Evolutionary conservation across 1,139 yeast species (phyloP).

Genomic region (Kluyveromyces sp.): DNA sequence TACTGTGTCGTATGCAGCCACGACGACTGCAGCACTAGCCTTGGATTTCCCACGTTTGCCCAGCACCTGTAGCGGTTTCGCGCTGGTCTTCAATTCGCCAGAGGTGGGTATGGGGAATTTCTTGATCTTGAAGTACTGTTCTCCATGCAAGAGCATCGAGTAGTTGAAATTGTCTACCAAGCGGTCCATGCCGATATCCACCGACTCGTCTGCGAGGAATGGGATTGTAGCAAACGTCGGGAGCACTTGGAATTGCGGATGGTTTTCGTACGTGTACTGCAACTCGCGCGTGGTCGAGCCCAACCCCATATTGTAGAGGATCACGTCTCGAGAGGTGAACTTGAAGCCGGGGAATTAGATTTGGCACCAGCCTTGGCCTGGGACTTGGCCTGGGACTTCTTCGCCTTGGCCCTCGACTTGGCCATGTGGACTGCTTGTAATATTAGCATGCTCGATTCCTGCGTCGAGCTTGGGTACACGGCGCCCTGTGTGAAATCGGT

Average conservation of each 20-base stretch:
- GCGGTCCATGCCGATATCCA: slow-evolving; percentile 45
- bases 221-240: slow-evolving; percentile 93
- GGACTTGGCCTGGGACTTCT: too few species aligned
- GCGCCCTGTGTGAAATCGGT: slow-evolving; percentile 47
- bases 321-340: slow-evolving; percentile 64
- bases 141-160: slow-evolving; percentile 86
- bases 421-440: slow-evolving; percentile 46
- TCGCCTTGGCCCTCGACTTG: too few species aligned
- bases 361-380: slow-evolving; percentile 38
- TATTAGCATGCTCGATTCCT: slow-evolving; percentile 76
- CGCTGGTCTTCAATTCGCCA: slow-evolving; percentile 53
- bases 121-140: slow-evolving; percentile 77
- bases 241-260: slow-evolving; percentile 73
- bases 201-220: slow-evolving; percentile 45
- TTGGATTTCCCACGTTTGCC: slow-evolving; percentile 52
- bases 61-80: slow-evolving; percentile 61
- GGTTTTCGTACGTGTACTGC: slow-evolving; percentile 72
- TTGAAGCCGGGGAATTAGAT: slow-evolving; percentile 33
- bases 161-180: slow-evolving; percentile 81
- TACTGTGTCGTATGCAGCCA: slow-evolving; percentile 64
- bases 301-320: slow-evolving; percentile 80
- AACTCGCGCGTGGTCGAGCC: slow-evolving; percentile 80
- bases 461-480: slow-evolving; percentile 49
- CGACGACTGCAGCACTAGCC: slow-evolving; percentile 76
- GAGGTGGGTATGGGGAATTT: slow-evolving; percentile 77